Base-by-base conservation (phyloP, 2,329 filamentous ascomycete species). In the Penicillium fuscoglaucum region DNA sequence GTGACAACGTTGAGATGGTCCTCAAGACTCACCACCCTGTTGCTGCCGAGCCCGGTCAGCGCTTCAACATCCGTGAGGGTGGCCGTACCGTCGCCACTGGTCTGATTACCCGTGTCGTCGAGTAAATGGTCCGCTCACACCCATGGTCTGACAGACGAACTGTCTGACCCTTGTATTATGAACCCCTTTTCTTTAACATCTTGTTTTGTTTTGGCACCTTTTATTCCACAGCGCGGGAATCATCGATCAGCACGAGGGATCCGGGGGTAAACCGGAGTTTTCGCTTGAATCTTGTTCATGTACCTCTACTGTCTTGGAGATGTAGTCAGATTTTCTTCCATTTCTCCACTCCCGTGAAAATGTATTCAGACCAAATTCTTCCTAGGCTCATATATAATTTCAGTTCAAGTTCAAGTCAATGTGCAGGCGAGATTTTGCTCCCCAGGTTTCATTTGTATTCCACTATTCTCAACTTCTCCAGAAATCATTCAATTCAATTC, bases 1-100 rank as follows among this genome's bases (percentile, higher is more conserved):
- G 95, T 78, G 95, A 99, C 85, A 99, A 99, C 80, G 87, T 96
- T 67, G 95, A 99, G 84, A 97, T 99, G 93, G 82, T 95, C 65
- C 90, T 92, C 76, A 86, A 89, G 70, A 87, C 96, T 73, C 86
- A 91, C 79, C 83, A 90, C 79, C 91, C 93, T 63, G 86, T 96
- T 72, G 93, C 93, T 60, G 80, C 97, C 64, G 95, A 99, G 82
- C 81, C 86, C 63, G 93, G 95, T 69, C 91, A 97, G 83, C 90
- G 95, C 71, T 95, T 99, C 86, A 99, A 98, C 84, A 87, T 99
- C 75, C 91, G 95, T 79, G 95, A 99, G 83, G 95, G 95, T 82
- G 93, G 93, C 71, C 87, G 91, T 70, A 95, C 90, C 60, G 90
- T 95, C 58, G 90, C 90, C 68, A 95, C 90, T 69, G 90, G 90